phyloP scores from a whole-genome alignment of 345 rosid genomes.

The Psidium guajava region DNA sequence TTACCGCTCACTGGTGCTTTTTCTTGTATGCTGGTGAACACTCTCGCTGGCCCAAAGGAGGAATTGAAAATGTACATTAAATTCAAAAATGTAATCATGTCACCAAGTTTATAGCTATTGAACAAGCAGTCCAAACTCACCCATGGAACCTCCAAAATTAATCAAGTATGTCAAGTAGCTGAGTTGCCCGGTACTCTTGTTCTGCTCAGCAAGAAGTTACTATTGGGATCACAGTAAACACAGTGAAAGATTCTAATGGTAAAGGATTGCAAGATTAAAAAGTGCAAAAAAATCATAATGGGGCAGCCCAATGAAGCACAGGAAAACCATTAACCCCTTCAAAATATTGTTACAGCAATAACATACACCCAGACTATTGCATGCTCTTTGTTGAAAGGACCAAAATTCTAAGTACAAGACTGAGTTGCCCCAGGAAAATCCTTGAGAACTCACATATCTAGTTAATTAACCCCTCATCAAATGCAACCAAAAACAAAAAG shows the following conservation, averaged over 20 bases:
- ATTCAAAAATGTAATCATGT: not conserved
- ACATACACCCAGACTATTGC: not conserved
- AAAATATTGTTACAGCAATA: not conserved
- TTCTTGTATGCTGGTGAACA: conserved; percentile 90
- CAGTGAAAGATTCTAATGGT: not conserved
- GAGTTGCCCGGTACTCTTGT: conserved; percentile 83
- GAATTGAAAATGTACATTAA: not conserved
- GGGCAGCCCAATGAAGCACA: not conserved
- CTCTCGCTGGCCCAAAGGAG: conserved; percentile 49
- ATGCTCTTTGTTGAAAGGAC: not conserved
- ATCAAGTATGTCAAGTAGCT: conserved; percentile 83
- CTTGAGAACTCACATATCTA: not conserved
- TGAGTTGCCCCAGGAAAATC: not conserved
- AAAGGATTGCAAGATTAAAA: not conserved
- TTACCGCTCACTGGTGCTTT: conserved; percentile 84
- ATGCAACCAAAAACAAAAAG: not conserved
- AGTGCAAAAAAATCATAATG: not conserved
- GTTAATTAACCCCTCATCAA: not conserved
- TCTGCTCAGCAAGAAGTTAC: conserved; percentile 23
- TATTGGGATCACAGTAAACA: not conserved
- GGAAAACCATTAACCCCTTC: not conserved
- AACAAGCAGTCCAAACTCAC: conserved; percentile 20
- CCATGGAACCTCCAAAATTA: conserved; percentile 71
- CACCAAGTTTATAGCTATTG: not conserved
- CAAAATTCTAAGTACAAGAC: not conserved